Percentiles rank a stretch among this genome's conserved stretches.
Conservation (phyloP, 2,329 filamentous ascomycete genomes). For the Epichloe sp. region DNA sequence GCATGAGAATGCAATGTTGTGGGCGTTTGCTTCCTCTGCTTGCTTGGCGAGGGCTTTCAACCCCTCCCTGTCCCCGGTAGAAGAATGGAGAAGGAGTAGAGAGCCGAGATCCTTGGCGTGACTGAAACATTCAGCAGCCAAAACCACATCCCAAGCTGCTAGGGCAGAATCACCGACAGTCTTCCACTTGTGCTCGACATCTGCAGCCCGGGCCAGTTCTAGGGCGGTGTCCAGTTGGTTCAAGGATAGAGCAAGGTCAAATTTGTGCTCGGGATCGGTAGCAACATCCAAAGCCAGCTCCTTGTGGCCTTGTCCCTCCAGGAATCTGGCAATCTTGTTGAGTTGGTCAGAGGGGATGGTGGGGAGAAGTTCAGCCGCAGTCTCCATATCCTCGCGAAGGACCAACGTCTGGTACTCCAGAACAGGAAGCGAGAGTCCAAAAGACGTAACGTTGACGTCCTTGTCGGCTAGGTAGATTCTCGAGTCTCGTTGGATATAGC, state of each 20-base stretch:
- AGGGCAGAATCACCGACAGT: constrained; percentile 87
- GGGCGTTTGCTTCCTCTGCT: constrained; percentile 62
- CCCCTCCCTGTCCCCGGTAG: constrained; percentile 66
- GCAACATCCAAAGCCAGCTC: constrained; percentile 89
- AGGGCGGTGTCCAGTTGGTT: constrained; percentile 77
- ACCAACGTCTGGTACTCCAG: constrained; percentile 96
- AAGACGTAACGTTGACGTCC: constrained; percentile 84
- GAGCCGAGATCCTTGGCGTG: constrained; percentile 86
- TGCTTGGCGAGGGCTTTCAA: constrained; percentile 59
- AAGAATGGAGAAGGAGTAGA: constrained; percentile 75
- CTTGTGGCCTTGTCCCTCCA: constrained; percentile 95
- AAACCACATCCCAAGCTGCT: constrained; percentile 68
- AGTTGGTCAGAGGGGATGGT: constrained; percentile 85
- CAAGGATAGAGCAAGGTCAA: constrained; percentile 76
- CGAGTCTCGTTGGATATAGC: constrained; percentile 92
- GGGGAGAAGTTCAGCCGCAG: constrained; percentile 70
- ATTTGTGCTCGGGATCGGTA: constrained; percentile 90
- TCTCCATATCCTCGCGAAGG: constrained; percentile 83
- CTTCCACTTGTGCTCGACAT: constrained; percentile 97
- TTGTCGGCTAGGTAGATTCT: constrained; percentile 92
- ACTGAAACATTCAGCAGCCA: constrained; percentile 87
- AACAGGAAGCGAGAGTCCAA: constrained; percentile 78
- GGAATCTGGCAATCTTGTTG: constrained; percentile 95
- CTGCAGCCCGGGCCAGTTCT: constrained; percentile 67
- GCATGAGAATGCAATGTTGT: constrained; percentile 88